Base-by-base conservation (phyloP, 495 filamentous ascomycete genomes). In the Tuber indicum region DNA sequence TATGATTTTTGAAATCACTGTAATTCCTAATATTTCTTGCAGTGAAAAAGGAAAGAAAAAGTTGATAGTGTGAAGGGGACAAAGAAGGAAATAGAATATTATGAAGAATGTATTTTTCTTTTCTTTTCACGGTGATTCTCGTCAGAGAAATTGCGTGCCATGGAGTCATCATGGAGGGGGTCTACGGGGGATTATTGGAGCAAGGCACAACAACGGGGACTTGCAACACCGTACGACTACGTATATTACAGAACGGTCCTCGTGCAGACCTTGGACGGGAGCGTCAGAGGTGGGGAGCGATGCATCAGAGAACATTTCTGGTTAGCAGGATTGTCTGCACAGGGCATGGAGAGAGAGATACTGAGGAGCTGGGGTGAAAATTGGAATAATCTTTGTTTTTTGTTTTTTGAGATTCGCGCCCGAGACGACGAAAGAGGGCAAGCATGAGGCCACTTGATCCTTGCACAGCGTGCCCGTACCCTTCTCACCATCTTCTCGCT, bases 331-430 rank as follows among this genome's bases (percentile, higher is more conserved):
- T 14, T 66, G 14, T 66, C 58, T 36, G 58, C 58, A 66, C 32
- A 36, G 26, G 58, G 58, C 58, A 66, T 17, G 58, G 52, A 26
- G 52, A 32, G 52, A 3, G 46, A 52, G 46, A 52, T 70, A 70
- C 43, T n/a, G 74, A 72, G 76, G 72, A 72, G 45, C 71, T 78
- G 76, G 78, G 76, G 78, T 26, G 71, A 69, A 74, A 71, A 62
- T 36, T 58, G 32, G 39, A 41, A 41, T 47, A 78, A 74, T 78
- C 76, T 80, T 80, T 80, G 78, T 80, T 72, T 12, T 16, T 41
- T 47, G n/a, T 80, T 79, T 76, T 80, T 80, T 58, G 73, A 77
- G 76, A 79, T 75, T 80, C 62, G 76, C 73, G 73, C 78, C 79
- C 41, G 46, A 80, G 76, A 78, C 73, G 78, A 78, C 52, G 52